A percentile compares a stretch with the other conserved stretches of the same genome.
Conservation (phyloP, 331 rosid species). For the Pyrus hybrid region DNA sequence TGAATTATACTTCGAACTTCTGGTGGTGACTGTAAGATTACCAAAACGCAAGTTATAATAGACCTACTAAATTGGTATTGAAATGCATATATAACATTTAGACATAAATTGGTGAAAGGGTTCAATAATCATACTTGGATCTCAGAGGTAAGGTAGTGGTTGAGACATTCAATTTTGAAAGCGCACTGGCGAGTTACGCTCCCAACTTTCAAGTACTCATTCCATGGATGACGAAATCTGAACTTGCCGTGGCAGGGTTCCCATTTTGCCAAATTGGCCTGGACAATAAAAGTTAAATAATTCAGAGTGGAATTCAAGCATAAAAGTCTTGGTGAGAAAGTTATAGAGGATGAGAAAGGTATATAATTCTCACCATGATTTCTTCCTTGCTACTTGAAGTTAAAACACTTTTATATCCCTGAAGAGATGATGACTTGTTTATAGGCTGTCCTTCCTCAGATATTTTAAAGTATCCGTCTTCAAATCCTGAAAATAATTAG, state of each 20-base stretch:
- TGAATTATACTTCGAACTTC: slow-evolving; percentile 31
- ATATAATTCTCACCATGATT: slow-evolving; percentile 38
- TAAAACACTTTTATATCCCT: slow-evolving; percentile 46
- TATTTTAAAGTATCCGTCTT: slow-evolving; percentile 34
- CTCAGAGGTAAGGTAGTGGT: slow-evolving; percentile 31
- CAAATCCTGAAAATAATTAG: slow-evolving; percentile 25
- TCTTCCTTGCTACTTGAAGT: slow-evolving; percentile 52
- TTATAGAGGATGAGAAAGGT: not conserved
- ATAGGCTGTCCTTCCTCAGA: slow-evolving; percentile 24
- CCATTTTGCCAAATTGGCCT: slow-evolving; percentile 85
- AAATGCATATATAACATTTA: no score
- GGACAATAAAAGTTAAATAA: not conserved
- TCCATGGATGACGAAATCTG: slow-evolving; percentile 73
- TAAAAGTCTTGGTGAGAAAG: not conserved
- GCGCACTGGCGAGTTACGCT: slow-evolving; percentile 48
- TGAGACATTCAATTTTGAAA: slow-evolving; percentile 50
- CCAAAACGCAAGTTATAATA: not conserved
- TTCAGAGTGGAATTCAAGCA: not conserved
- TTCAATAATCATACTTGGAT: slow-evolving; percentile 29
- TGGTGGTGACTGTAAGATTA: slow-evolving; percentile 29
- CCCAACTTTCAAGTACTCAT: slow-evolving; percentile 56
- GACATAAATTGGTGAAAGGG: not conserved
- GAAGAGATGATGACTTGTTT: slow-evolving; percentile 13
- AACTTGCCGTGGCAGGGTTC: slow-evolving; percentile 75
- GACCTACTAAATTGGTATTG: not conserved